Base-by-base conservation (phyloP, 768 basidiomycete genomes). In the Kwoniella sp. region DNA sequence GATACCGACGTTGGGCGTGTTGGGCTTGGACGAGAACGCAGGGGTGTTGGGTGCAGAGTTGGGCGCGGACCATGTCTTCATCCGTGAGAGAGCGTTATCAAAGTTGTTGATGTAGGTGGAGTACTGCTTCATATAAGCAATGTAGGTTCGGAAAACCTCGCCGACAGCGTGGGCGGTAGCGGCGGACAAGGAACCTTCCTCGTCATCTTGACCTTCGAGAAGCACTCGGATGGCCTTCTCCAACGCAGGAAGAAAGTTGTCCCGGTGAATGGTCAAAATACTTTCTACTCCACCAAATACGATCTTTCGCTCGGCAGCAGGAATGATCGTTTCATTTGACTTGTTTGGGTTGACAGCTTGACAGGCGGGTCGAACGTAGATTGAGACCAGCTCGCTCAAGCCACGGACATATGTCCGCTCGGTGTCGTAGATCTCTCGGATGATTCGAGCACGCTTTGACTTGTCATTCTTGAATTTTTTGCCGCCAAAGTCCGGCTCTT, bases 61-160 rank as follows among this genome's bases (percentile, higher is more conserved):
- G 15, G 70, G 62, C 25, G 75, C 65, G 34, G 87, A 85, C 96
- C 96, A 99, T 57, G 87, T 85, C 79, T 89, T 90, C 73, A 97
- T 87, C 54, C 93, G 88, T 67, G 91, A 87, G 12, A 94, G 86
- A 1, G 93, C 90, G 77, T 88, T 92, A 79, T 98, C 94, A 80
- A 97, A 98, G 80, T 95, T 94, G 82, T 98, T 97, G 85, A 95
- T 95, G 79, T 97, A 99, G 50, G 90, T 90, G 31, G 93, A 93
- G 80, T 99, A 99, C 90, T 98, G 97, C 83, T 85, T 91, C 91
- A 99, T 92, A 84, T 97, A 97, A 3, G 95, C 93, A 30, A 93
- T 91, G 80, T 99, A 93, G 58, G 89, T 90, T 60, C 92, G 83
- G 81, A 98, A 99, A 53, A 91, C 93, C 63, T 89, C 86, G 7